Conservation (phyloP, 768 basidiomycete genomes). For the Rubroboletus pulcherrimus region DNA sequence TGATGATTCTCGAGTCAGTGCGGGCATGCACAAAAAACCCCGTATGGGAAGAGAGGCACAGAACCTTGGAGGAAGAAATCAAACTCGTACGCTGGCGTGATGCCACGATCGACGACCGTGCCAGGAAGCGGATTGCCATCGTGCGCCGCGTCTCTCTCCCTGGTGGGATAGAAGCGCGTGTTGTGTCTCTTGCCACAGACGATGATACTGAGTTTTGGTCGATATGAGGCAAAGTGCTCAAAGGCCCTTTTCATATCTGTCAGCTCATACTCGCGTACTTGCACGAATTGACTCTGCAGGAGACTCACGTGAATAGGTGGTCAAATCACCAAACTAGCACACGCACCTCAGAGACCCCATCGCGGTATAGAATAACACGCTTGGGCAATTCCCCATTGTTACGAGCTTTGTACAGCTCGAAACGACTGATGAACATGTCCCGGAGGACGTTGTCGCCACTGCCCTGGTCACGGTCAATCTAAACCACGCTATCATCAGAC, state of each 20-base stretch:
- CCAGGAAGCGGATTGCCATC: conserved; percentile 51
- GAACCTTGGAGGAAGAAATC: conserved; percentile 53
- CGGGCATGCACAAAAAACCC: neutral
- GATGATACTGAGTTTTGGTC: conserved; percentile 48
- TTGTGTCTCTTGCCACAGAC: conserved; percentile 56
- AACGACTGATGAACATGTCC: conserved; percentile 47
- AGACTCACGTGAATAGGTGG: neutral
- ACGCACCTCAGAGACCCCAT: conserved; percentile 76
- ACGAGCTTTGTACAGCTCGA: conserved; percentile 35
- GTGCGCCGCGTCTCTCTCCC: conserved; percentile 32
- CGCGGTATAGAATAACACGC: conserved; percentile 50
- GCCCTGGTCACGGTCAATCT: conserved; percentile 23
- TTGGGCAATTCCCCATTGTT: conserved; percentile 37
- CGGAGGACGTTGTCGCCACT: conserved; percentile 35
- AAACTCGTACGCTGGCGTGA: conserved; percentile 50
- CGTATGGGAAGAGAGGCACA: neutral
- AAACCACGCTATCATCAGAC: neutral
- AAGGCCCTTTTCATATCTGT: conserved; percentile 40
- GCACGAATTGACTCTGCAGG: conserved; percentile 44
- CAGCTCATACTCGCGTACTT: conserved; percentile 42
- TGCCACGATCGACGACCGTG: conserved; percentile 54
- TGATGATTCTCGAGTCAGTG: neutral
- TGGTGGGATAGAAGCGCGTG: conserved; percentile 52
- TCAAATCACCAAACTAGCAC: neutral
- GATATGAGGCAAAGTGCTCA: conserved; percentile 38